Percentiles rank a stretch among this genome's conserved stretches.
Evolutionary conservation across 1,284 basidiomycete species (phyloP).

Genomic region (Taiwanofungus camphoratus): DNA sequence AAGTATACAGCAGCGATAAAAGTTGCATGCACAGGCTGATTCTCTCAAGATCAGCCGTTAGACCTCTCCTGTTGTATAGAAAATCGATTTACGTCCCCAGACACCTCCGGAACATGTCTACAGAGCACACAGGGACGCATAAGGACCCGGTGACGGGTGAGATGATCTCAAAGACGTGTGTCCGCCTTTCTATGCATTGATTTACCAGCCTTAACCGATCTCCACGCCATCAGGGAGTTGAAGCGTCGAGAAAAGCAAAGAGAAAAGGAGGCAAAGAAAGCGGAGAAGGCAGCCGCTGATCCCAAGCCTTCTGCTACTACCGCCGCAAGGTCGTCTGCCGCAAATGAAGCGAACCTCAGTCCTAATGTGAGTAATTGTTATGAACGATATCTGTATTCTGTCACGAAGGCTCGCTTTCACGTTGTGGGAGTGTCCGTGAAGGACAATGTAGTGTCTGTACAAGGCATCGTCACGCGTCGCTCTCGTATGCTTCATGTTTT

Average conservation of each 20-base stretch:
- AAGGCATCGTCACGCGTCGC: too few species aligned
- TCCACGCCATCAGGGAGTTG: conserved; percentile 61
- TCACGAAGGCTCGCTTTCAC: too few species aligned
- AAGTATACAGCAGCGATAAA: conserved; percentile 7
- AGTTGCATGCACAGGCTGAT: conserved; percentile 28
- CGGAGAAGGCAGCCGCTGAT: conserved; percentile 62
- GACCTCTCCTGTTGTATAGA: conserved; percentile 12
- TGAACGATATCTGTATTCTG: background rate
- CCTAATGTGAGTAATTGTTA: conserved; percentile 59
- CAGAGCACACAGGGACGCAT: conserved; percentile 51
- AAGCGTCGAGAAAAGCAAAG: conserved; percentile 88
- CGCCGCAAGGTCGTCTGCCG: conserved; percentile 30
- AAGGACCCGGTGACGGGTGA: conserved; percentile 90
- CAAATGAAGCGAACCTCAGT: conserved; percentile 72
- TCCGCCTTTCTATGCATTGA: conserved; percentile 8
- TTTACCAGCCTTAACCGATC: conserved; percentile 25
- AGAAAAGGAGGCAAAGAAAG: conserved; percentile 81
- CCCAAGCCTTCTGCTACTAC: conserved; percentile 34
- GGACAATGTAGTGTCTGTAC: too few species aligned
- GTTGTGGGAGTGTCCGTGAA: too few species aligned
- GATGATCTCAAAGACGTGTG: conserved; percentile 92
- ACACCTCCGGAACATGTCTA: conserved; percentile 39
- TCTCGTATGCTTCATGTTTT: too few species aligned
- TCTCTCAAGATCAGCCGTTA: conserved; percentile 18
- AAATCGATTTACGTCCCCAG: conserved; percentile 2